These are phyloP conservation scores for Colletotrichum sp. DNA, from an alignment of 2,329 filamentous ascomycete genomes.

Conservation along the genomic window DNA sequence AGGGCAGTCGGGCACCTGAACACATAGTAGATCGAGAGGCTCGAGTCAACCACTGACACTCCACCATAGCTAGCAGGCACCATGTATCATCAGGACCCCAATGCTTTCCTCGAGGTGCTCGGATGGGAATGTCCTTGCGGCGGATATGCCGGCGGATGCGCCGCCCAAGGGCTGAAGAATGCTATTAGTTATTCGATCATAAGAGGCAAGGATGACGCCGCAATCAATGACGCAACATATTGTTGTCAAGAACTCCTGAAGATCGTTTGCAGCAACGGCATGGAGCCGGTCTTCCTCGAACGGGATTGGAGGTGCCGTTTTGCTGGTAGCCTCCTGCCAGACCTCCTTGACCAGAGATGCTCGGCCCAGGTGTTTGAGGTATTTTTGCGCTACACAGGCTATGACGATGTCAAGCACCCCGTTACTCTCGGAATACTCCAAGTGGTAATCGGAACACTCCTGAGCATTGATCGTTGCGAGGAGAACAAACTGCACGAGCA, in stretches of 20 bases:
- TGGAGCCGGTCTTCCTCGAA: background rate
- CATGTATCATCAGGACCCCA: background rate
- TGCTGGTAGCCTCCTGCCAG: background rate
- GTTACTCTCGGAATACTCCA: background rate
- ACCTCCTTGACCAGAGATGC: background rate
- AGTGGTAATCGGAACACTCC: rapidly evolving
- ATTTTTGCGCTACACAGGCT: background rate
- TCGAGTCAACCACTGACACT: background rate
- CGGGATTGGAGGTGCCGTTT: background rate
- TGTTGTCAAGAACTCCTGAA: background rate
- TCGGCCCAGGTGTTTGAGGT: background rate
- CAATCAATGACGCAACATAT: background rate
- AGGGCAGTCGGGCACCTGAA: background rate
- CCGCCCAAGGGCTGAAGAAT: background rate
- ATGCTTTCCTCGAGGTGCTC: background rate
- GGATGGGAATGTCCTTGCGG: background rate
- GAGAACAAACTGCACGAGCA: background rate
- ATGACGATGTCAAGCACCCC: background rate
- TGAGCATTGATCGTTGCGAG: background rate
- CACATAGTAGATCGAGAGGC: background rate
- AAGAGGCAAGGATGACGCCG: background rate
- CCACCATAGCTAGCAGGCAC: background rate
- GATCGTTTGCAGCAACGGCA: rapidly evolving
- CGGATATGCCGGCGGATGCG: background rate
- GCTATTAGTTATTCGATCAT: rapidly evolving